Conservation (phyloP, 2,329 filamentous ascomycete species). For the Alternaria ventricosa region DNA sequence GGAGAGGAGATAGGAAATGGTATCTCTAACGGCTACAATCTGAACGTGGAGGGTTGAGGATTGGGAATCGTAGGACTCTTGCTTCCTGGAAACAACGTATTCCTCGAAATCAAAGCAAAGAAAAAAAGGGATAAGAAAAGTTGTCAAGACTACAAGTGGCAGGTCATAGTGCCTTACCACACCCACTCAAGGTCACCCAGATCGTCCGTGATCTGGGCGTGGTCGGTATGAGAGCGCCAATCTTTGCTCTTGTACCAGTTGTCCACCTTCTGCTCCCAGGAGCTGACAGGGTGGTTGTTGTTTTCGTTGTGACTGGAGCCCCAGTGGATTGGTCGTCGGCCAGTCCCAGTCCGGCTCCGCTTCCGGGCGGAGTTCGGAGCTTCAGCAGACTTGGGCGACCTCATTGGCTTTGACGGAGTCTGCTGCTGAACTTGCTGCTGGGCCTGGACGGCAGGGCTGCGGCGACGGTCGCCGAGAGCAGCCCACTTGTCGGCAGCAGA, state of each 20-base stretch:
- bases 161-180: conserved; percentile 76
- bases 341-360: conserved; percentile 49
- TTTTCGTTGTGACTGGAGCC: conserved; percentile 47
- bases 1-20: conserved; percentile 44
- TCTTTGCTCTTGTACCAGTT: conserved; percentile 56
- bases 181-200: conserved; percentile 90
- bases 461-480: conserved; percentile 81
- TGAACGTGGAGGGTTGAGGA: conserved; percentile 24
- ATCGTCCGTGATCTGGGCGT: conserved; percentile 60
- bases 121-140: conserved; percentile 45
- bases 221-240: conserved; percentile 55
- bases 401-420: conserved; percentile 52
- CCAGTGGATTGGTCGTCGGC: conserved; percentile 46
- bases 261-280: conserved; percentile 47
- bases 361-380: conserved; percentile 46
- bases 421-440: conserved; percentile 41
- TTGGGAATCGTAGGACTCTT: conserved; percentile 31
- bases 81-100: conserved; percentile 27
- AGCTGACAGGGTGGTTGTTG: conserved; percentile 21
- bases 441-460: conserved; percentile 64
- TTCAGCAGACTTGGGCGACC: conserved; percentile 41
- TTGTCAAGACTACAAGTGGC: conserved; percentile 63
- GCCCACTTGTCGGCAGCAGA: conserved; percentile 83
- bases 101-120: conserved; percentile 30
- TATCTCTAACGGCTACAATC: conserved; percentile 50